These are phyloP conservation scores for Cudoniella acicularis DNA, from an alignment of 495 filamentous ascomycete genomes.

Conservation along the genomic window DNA sequence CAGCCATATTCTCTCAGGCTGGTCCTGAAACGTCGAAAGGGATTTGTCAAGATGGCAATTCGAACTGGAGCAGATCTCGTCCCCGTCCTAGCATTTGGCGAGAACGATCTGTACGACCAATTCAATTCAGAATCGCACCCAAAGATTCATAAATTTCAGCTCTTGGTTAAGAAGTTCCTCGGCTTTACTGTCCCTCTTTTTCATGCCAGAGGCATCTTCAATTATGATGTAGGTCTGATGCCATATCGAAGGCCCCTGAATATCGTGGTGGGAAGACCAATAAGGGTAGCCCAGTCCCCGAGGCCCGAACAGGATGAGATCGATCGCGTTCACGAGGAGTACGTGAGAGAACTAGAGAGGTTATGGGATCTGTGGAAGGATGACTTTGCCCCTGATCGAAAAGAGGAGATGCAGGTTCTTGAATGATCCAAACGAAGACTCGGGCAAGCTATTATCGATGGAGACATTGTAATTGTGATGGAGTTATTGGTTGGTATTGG, in stretches of 20 bases:
- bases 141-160: conserved; percentile 68
- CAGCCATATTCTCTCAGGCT: conserved; percentile 69
- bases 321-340: conserved; percentile 71
- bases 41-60: conserved; percentile 90
- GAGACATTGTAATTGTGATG: neutral
- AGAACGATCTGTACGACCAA: conserved; percentile 95
- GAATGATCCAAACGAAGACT: conserved; percentile 48
- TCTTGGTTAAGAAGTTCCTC: conserved; percentile 73
- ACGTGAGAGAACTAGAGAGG: conserved; percentile 72
- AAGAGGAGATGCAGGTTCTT: conserved; percentile 72
- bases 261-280: conserved; percentile 79
- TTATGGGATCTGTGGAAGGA: conserved; percentile 90
- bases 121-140: conserved; percentile 67
- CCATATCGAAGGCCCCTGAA: conserved; percentile 86
- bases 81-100: conserved; percentile 86
- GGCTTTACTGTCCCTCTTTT: conserved; percentile 94
- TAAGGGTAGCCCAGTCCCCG: conserved; percentile 55
- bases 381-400: conserved; percentile 68
- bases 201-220: conserved; percentile 90
- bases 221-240: conserved; percentile 95
- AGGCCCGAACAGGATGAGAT: conserved; percentile 70
- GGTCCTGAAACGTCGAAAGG: conserved; percentile 77
- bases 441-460: too few species aligned
- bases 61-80: conserved; percentile 88
- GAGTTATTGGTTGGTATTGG: neutral